These are phyloP conservation scores for Phytophthora quininea DNA, from an alignment of 352 stramenopile genomes.

Conservation along the genomic window DNA sequence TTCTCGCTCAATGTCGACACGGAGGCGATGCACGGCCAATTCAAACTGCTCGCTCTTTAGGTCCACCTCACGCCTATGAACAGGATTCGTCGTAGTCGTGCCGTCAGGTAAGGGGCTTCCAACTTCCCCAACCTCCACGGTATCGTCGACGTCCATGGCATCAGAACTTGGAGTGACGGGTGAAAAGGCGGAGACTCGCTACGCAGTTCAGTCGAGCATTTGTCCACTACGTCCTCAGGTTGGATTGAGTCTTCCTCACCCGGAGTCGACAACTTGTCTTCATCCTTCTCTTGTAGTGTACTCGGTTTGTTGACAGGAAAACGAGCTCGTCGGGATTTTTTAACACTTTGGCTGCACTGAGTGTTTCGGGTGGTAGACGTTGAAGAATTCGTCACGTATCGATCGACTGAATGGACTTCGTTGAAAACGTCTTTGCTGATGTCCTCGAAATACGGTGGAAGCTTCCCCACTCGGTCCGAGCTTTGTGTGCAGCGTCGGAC, in stretches of 20 bases:
- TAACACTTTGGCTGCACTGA: no score
- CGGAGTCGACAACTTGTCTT: no score
- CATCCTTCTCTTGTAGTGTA: no score
- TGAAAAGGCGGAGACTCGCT: background rate
- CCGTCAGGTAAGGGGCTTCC: no score
- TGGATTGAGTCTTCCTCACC: no score
- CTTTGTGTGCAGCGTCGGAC: background rate
- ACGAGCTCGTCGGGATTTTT: no score
- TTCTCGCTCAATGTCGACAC: conserved; percentile 1
- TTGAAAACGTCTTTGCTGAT: conserved; percentile 3
- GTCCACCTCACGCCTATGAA: background rate
- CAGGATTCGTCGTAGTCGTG: background rate
- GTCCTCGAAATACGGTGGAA: conserved; percentile 2
- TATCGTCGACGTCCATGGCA: background rate
- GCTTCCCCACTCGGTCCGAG: background rate
- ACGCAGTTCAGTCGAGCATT: background rate
- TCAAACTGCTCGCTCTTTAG: background rate
- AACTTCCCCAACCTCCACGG: no score
- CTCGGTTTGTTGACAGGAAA: no score
- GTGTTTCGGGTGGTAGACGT: background rate
- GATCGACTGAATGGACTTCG: background rate
- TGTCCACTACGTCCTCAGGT: background rate
- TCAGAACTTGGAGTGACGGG: no score
- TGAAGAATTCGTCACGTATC: background rate
- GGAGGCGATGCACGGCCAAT: background rate